Evolutionary conservation across 169 alveolate species (phyloP).

Genomic region (Plasmodium cynomolgi): DNA sequence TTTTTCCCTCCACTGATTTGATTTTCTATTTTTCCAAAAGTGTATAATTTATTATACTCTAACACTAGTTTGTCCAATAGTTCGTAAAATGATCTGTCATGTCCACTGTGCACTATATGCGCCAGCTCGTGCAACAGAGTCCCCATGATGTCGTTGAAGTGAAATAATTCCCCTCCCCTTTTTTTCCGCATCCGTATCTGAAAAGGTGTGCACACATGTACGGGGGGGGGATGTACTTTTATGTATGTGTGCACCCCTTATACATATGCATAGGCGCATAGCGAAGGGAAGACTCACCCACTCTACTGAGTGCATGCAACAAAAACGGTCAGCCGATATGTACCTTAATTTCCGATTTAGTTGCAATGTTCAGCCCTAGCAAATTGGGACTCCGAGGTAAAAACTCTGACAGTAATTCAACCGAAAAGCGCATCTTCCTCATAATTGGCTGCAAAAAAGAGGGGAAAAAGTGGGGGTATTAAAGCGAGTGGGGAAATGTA

Average conservation of each 20-base stretch:
- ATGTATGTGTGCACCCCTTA: neutral
- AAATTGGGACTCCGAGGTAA: constrained; percentile 36
- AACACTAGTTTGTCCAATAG: constrained; percentile 31
- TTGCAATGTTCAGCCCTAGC: constrained; percentile 51
- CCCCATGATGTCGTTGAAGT: constrained; percentile 55
- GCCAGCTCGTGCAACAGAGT: constrained; percentile 64
- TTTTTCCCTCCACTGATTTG: constrained; percentile 9
- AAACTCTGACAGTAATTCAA: constrained; percentile 61
- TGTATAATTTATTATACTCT: constrained; percentile 57
- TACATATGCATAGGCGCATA: neutral
- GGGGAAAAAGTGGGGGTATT: neutral
- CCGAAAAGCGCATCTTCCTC: constrained; percentile 50
- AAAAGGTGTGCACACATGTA: neutral
- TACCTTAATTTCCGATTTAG: constrained; percentile 73
- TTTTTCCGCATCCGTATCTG: constrained; percentile 58
- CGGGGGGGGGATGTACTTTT: neutral
- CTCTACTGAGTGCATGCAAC: neutral
- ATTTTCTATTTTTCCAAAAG: constrained; percentile 6
- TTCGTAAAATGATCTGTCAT: constrained; percentile 52
- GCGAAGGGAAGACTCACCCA: neutral
- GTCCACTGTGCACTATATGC: constrained; percentile 41
- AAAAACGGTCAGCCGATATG: neutral
- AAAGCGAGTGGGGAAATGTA: neutral
- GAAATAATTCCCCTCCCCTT: constrained; percentile 39
- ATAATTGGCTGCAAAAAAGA: constrained; percentile 44